Conservation (phyloP, 1,284 basidiomycete genomes). For the Pterulicium gracile region DNA sequence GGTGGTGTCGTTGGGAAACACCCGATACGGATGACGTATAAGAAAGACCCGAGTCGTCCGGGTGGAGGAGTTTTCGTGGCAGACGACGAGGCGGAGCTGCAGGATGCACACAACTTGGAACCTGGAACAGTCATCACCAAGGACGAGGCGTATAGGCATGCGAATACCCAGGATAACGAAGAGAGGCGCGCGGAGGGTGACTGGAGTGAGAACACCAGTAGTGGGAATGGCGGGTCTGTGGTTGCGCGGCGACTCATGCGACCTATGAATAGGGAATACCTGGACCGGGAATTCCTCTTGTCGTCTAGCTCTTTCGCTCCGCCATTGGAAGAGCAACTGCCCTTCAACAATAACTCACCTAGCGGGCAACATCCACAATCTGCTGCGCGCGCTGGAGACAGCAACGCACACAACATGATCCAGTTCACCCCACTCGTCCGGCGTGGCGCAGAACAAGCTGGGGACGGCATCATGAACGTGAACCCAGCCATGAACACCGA, state of each 20-base stretch:
- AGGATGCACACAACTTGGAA: conserved; percentile 47
- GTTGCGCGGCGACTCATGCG: conserved; percentile 16
- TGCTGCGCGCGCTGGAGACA: conserved; percentile 11
- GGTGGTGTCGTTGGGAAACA: conserved; percentile 55
- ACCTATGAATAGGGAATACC: conserved; percentile 18
- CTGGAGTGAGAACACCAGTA: no score
- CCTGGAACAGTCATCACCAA: conserved; percentile 49
- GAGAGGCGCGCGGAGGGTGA: conserved; percentile 38
- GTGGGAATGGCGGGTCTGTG: conserved; percentile 17
- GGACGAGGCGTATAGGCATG: no score
- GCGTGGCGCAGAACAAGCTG: conserved; percentile 18
- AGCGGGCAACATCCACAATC: no score
- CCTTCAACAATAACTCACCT: conserved; percentile 8
- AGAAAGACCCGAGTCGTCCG: conserved; percentile 63
- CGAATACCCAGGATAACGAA: conserved; percentile 32
- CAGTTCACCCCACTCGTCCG: conserved; percentile 40
- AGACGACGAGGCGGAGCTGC: conserved; percentile 31
- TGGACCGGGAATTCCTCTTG: conserved; percentile 16
- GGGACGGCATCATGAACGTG: conserved; percentile 36
- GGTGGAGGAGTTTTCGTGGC: conserved; percentile 82
- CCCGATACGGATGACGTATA: conserved; percentile 52
- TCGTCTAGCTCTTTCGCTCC: conserved; percentile 25
- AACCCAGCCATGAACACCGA: conserved; percentile 51
- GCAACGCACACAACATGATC: conserved; percentile 27
- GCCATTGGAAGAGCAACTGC: conserved; percentile 16